These are phyloP conservation scores for Colletotrichum kahawae DNA, from an alignment of 2,329 filamentous ascomycete genomes.

Conservation along the genomic window DNA sequence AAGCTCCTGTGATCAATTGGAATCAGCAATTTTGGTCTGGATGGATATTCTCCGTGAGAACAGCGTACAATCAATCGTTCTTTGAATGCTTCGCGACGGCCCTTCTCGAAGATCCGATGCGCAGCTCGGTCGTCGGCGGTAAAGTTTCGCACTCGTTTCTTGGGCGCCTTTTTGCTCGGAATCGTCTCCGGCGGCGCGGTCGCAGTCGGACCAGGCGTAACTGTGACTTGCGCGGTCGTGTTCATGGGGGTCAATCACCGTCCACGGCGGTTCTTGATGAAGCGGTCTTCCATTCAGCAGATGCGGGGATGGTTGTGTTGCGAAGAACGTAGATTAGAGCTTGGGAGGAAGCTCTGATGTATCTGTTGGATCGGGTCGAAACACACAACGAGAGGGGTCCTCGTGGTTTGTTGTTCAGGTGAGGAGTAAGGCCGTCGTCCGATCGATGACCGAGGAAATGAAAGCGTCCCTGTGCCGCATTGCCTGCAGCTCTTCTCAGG, in stretches of 20 bases:
- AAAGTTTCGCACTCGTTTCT: slow-evolving; percentile 42
- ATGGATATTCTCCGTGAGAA: not conserved
- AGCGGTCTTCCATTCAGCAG: not conserved
- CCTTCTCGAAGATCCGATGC: slow-evolving; percentile 44
- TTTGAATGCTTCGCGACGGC: slow-evolving; percentile 45
- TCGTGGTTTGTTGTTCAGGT: not conserved
- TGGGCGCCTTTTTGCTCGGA: slow-evolving; percentile 17
- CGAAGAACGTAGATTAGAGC: not conserved
- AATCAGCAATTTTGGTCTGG: not conserved
- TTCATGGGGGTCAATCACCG: not conserved
- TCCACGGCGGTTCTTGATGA: not conserved
- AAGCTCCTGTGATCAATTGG: slow-evolving; percentile 31
- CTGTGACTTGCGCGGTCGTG: not conserved
- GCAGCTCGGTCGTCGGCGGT: slow-evolving; percentile 44
- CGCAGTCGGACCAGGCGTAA: not conserved
- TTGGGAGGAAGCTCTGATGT: not conserved
- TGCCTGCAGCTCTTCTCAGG: not conserved
- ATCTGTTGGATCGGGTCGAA: not conserved
- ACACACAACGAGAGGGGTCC: not conserved
- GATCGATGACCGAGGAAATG: not conserved
- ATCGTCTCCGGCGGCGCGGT: not conserved
- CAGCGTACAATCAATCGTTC: slow-evolving; percentile 38
- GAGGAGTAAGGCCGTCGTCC: slow-evolving; percentile 2
- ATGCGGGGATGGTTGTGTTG: not conserved
- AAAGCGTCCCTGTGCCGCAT: not conserved